These are phyloP conservation scores for Citrus maxima DNA, from an alignment of 345 rosid species.

Conservation along the genomic window DNA sequence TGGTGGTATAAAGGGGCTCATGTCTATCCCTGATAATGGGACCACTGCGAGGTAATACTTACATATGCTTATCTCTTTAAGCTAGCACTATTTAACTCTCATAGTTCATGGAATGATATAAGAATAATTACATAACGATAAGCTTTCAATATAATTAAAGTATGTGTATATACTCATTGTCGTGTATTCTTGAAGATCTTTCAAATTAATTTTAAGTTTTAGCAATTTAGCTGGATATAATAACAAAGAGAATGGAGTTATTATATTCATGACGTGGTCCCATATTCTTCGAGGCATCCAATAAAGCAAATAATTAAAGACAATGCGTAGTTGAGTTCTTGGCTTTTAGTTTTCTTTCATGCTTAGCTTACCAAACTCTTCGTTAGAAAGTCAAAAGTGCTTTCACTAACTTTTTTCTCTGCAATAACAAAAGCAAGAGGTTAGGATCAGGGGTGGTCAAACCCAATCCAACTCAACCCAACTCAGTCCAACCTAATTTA, in stretches of 20 bases:
- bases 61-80: neutral
- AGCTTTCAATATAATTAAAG: neutral
- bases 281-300: constrained; percentile 28
- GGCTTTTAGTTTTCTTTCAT: neutral
- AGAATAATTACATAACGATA: neutral
- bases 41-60: constrained; percentile 41
- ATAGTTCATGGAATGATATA: no score
- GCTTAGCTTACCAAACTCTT: neutral
- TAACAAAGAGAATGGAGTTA: neutral
- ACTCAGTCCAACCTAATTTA: no score
- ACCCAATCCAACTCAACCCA: no score
- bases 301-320: neutral
- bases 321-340: neutral
- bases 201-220: neutral
- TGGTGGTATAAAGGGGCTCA: constrained; percentile 96
- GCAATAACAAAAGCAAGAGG: no score
- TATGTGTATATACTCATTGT: neutral
- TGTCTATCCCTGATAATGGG: constrained; percentile 70
- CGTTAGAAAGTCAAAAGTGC: neutral
- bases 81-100: neutral
- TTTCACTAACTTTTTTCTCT: neutral
- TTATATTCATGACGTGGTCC: constrained; percentile 5
- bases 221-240: neutral
- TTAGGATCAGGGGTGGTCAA: neutral
- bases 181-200: neutral